Base-by-base conservation (phyloP, 2,329 filamentous ascomycete species). In the Capronia epimyces region DNA sequence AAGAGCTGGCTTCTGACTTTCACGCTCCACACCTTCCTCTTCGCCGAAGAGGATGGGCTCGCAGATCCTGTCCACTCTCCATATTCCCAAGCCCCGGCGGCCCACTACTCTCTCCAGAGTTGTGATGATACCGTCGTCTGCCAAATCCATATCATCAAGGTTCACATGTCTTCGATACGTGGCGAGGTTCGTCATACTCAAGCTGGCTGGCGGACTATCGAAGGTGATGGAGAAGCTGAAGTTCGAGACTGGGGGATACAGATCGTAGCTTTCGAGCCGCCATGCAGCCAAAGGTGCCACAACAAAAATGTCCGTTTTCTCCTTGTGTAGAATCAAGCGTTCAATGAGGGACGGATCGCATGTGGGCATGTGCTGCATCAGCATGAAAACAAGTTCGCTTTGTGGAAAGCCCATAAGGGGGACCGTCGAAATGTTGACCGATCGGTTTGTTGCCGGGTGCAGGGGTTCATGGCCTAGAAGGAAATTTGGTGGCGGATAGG, bases 401-500 rank as follows among this genome's bases (percentile, higher is more conserved):
- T 71, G 68, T 1, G 69, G 63, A 3, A 73, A 68, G 20, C 75
- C 75, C 73, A 77, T 77, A 21, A 77, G 62, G 55, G 77, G 73
- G 10, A 64, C 62, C 1, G 73, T 76, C 12, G 64, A 58, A 57
- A 75, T 67, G 42, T 66, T 55, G 40, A 65, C 58, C 8, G 58
- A 59, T 3, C 44, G 36, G 40, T 55, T 57, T 9, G 57, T 59
- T n/a, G 45, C 27, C 22, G 59, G 51, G 32, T 56, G 59, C 3
- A 60, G 34, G 15, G 60, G 63, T 27, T 61, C 62, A 32, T 65
- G 63, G 16, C 74, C 75, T 4, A 77, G 64, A 12, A 78, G 63
- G 72, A 75, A 78, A 7, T 69, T 66, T 2, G 75, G 75, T 1
- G 75, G 75, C 7, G 73, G 72, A 57, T 78, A 78, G 2, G 75